Conservation (phyloP, 768 basidiomycete genomes). For the Amanita phalloides region DNA sequence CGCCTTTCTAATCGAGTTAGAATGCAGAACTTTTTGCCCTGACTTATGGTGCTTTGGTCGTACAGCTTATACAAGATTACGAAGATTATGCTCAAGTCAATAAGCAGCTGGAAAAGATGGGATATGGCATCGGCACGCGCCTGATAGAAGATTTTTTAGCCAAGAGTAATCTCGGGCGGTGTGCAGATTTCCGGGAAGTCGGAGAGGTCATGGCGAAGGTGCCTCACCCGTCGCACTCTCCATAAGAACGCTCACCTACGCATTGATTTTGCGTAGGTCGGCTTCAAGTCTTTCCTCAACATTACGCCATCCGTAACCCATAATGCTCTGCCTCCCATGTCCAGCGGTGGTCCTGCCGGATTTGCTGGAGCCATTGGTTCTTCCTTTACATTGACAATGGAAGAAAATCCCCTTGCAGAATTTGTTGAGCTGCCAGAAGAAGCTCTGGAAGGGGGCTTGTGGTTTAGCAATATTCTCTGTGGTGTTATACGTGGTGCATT, state of each 20-base stretch:
- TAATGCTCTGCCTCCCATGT: conserved; percentile 38
- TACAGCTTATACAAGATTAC: conserved; percentile 97
- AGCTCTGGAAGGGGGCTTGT: conserved; percentile 83
- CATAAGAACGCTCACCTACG: conserved; percentile 3
- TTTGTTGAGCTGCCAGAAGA: conserved; percentile 97
- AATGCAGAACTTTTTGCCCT: conserved; percentile 96
- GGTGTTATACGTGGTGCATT: conserved; percentile 88
- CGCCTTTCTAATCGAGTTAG: conserved; percentile 31
- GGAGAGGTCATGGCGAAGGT: conserved; percentile 96
- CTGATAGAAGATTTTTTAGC: conserved; percentile 97
- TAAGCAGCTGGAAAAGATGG: conserved; percentile 98
- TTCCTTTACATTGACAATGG: conserved; percentile 75
- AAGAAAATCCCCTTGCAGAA: conserved; percentile 94
- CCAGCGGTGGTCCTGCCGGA: conserved; percentile 26
- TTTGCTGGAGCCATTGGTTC: conserved; percentile 38
- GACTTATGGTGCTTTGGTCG: conserved; percentile 95
- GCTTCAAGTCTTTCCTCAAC: conserved; percentile 96
- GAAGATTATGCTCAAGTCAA: conserved; percentile 95
- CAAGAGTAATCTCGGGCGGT: conserved; percentile 82
- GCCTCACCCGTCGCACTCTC: background rate
- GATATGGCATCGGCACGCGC: conserved; percentile 94
- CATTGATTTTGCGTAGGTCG: conserved; percentile 48
- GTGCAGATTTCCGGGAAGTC: conserved; percentile 87
- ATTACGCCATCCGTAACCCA: conserved; percentile 80
- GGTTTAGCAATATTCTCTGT: conserved; percentile 95